phyloP scores from a whole-genome alignment of 345 rosid species.

The Lumnitzera littorea region DNA sequence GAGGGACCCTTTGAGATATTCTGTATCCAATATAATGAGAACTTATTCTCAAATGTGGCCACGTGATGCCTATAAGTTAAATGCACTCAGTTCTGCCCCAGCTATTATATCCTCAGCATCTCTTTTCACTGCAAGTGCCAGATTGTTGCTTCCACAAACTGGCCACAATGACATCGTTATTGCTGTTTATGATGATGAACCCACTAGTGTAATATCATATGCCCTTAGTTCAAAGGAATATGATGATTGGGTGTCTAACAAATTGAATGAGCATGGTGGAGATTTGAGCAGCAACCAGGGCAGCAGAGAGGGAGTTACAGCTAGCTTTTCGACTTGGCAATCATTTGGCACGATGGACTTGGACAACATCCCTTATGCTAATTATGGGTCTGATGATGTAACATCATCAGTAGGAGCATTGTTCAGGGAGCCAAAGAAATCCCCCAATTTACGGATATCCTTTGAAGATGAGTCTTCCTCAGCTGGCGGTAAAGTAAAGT shows the following conservation, averaged over 20 bases:
- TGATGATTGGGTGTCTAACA: conserved; percentile 58
- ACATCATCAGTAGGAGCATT: conserved; percentile 31
- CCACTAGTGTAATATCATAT: conserved; percentile 79
- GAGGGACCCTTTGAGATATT: conserved; percentile 85
- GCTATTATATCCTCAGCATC: conserved; percentile 55
- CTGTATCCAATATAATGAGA: conserved; percentile 50
- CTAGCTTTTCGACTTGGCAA: conserved; percentile 51
- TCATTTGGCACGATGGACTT: conserved; percentile 55
- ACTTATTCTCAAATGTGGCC: conserved; percentile 57
- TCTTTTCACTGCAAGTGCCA: conserved; percentile 67
- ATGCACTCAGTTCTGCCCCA: conserved; percentile 37
- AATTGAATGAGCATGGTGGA: conserved; percentile 33
- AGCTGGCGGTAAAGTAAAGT: conserved; percentile 66
- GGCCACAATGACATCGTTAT: conserved; percentile 51
- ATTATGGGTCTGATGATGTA: conserved; percentile 47
- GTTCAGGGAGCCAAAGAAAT: conserved; percentile 46
- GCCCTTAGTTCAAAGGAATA: conserved; percentile 81
- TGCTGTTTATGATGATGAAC: conserved; percentile 90
- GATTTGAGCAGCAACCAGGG: conserved; percentile 26
- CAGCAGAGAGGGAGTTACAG: conserved; percentile 28
- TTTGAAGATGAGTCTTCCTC: conserved; percentile 52
- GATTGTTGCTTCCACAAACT: conserved; percentile 57
- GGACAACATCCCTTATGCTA: conserved; percentile 45
- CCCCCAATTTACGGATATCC: conserved; percentile 69
- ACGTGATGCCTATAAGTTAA: conserved; percentile 59